Conservation (phyloP, 1,139 yeast genomes). For the Geotrichum europaeum region DNA sequence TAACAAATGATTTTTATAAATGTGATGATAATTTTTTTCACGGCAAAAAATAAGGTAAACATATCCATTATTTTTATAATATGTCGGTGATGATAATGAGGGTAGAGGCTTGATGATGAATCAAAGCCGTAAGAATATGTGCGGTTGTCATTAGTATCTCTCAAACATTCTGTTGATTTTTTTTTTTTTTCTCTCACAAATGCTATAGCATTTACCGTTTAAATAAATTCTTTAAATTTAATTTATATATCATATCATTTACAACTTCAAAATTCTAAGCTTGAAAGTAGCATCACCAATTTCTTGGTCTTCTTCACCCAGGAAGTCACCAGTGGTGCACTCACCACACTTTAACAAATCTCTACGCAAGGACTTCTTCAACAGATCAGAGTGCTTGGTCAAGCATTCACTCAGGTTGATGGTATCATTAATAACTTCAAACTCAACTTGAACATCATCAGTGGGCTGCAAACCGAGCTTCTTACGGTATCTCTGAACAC, state of each 20-base stretch:
- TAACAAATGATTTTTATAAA: too few species aligned
- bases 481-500: constrained; percentile 96
- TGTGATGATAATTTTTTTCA: too few species aligned
- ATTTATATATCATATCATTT: constrained; percentile 19
- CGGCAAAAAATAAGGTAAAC: too few species aligned
- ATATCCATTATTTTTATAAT: too few species aligned
- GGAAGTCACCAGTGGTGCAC: constrained; percentile 31
- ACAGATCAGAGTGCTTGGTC: constrained; percentile 55
- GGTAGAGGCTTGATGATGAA: too few species aligned
- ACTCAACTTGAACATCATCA: constrained; percentile 88
- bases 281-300: constrained; percentile 81
- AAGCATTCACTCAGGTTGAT: constrained; percentile 63
- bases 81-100: too few species aligned
- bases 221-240: too few species aligned
- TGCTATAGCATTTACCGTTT: too few species aligned
- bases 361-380: constrained; percentile 71
- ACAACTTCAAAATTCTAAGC: constrained; percentile 68
- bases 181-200: too few species aligned
- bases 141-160: too few species aligned
- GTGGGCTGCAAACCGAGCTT: constrained; percentile 92
- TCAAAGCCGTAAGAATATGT: too few species aligned
- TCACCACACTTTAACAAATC: constrained; percentile 32
- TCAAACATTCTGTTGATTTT: too few species aligned
- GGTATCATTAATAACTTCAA: constrained; percentile 58
- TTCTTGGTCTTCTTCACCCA: constrained; percentile 85